Percentiles rank a stretch among this genome's conserved stretches.
phyloP scores from a whole-genome alignment of 2,329 filamentous ascomycete species.

The Dothistroma septosporum region DNA sequence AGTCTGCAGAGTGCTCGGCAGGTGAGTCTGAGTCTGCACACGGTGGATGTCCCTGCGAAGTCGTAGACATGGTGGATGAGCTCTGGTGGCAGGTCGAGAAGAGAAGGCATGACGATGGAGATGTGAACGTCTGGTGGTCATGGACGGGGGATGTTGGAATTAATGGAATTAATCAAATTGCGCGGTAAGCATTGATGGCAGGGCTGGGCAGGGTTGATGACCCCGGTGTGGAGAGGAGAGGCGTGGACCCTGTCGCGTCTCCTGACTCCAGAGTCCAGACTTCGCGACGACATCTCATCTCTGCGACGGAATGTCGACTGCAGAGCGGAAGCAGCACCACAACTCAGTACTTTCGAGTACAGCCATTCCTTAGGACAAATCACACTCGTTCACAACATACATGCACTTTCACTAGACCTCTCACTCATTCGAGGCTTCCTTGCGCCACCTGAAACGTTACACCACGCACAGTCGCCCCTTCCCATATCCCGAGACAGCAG shows the following conservation, averaged over 20 bases:
- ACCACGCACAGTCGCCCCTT: neutral
- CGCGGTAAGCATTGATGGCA: neutral
- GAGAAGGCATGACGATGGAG: neutral
- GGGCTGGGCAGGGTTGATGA: neutral
- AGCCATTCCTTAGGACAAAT: neutral
- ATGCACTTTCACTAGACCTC: neutral
- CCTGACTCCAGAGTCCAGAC: neutral
- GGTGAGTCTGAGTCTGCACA: neutral
- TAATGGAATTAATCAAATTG: neutral
- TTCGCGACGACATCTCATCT: neutral
- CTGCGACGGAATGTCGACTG: neutral
- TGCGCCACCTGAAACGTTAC: constrained; percentile 1
- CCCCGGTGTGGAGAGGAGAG: neutral
- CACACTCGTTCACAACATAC: neutral
- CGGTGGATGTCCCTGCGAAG: neutral
- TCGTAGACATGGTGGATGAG: neutral
- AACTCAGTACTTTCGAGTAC: constrained; percentile 3
- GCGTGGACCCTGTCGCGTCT: too few relatives aligned
- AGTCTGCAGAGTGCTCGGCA: neutral
- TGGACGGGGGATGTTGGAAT: neutral
- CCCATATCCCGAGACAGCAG: constrained; percentile 5
- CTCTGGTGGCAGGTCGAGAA: neutral
- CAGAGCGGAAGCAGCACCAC: neutral
- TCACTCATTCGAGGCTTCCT: constrained; percentile 7
- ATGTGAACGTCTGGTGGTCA: neutral